Evolutionary conservation across 1,284 basidiomycete genomes (phyloP).

Genomic region (Ganoderma meredithae): DNA sequence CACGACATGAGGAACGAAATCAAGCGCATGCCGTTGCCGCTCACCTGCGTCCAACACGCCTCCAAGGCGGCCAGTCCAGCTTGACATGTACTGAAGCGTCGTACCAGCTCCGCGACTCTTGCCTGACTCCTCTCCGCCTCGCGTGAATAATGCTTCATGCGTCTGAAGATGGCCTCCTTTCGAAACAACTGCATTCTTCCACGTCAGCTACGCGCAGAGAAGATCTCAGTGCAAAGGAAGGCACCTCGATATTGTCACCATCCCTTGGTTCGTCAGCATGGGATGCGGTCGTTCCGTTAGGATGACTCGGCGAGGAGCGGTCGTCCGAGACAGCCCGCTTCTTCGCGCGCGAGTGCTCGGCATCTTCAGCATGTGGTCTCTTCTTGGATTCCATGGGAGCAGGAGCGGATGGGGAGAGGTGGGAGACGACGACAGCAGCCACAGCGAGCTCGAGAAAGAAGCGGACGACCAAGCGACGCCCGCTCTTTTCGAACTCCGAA

Average conservation of each 20-base stretch:
- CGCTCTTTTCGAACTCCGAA: slow-evolving; percentile 36
- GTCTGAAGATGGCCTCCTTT: slow-evolving; percentile 92
- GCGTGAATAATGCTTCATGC: slow-evolving; percentile 91
- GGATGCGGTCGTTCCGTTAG: slow-evolving; percentile 57
- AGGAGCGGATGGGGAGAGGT: slow-evolving; percentile 18
- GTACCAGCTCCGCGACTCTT: slow-evolving; percentile 78
- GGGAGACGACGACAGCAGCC: slow-evolving; percentile 26
- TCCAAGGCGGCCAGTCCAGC: slow-evolving; percentile 83
- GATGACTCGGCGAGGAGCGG: slow-evolving; percentile 61
- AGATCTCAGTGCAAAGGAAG: slow-evolving; percentile 52
- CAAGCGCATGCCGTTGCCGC: slow-evolving; percentile 7
- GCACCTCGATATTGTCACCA: slow-evolving; percentile 72
- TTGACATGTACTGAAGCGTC: slow-evolving; percentile 77
- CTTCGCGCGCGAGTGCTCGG: slow-evolving; percentile 61
- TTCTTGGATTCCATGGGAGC: slow-evolving; percentile 67
- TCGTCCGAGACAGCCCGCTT: slow-evolving; percentile 68
- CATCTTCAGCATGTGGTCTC: slow-evolving; percentile 64
- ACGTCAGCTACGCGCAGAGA: not conserved
- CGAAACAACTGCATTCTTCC: slow-evolving; percentile 48
- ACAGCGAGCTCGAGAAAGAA: slow-evolving; percentile 32
- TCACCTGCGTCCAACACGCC: slow-evolving; percentile 91
- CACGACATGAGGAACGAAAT: slow-evolving; percentile 24
- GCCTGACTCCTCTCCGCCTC: slow-evolving; percentile 76
- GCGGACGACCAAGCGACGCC: slow-evolving; percentile 32
- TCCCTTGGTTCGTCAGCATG: slow-evolving; percentile 64